Base-by-base conservation (phyloP, 2,329 filamentous ascomycete genomes). In the Delphinella strobiligena region DNA sequence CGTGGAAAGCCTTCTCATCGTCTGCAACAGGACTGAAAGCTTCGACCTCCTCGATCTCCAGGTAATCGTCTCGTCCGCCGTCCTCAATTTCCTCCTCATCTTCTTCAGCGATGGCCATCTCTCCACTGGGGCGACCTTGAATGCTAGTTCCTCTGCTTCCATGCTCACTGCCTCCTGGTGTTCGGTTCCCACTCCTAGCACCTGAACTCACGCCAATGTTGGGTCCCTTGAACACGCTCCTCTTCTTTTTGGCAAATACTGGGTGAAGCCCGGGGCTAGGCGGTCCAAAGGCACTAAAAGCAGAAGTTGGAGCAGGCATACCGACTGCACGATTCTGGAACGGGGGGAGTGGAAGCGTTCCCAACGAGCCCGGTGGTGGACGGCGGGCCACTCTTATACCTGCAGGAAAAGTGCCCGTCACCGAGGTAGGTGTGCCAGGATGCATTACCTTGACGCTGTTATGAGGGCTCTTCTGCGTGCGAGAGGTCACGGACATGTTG, bases 171-270 rank as follows among this genome's bases (percentile, higher is more conserved):
- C 51, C 45, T 29, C 36, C 36, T 18, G 44, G 24, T 3, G 33
- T 31, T 33, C 37, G 33, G 16, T 36, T 18, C 9, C 41, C 37
- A 1, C 19, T 32, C 12, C 66, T 79, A 32, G 42, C 78, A 7
- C 22, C 22, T 27, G 12, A 7, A 27, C 7, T 27, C 7, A 7
- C 22, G 22, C 7, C 22, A 49, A 54, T 65, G 47, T 73, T 72
- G 19, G 85, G 85, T 0, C 85, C 85, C 56, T 89, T 89, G 66
- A 93, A 91, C 2, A 88, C 59, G 41, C 77, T 85, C 42, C 82
- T 74, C 62, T 89, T 93, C 42, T 84, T 66, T 55, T 86, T 86
- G 1, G 85, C 84, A 53, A 91, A 93, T 33, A 86, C 66, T 0
- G 58, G 54, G 15, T 47, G 45, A 7, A 91, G 71, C 3, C 78